Percentiles rank a stretch among this genome's conserved stretches.
Conservation (phyloP, 805 yeast genomes). For the Wickerhamia fluorescens region DNA sequence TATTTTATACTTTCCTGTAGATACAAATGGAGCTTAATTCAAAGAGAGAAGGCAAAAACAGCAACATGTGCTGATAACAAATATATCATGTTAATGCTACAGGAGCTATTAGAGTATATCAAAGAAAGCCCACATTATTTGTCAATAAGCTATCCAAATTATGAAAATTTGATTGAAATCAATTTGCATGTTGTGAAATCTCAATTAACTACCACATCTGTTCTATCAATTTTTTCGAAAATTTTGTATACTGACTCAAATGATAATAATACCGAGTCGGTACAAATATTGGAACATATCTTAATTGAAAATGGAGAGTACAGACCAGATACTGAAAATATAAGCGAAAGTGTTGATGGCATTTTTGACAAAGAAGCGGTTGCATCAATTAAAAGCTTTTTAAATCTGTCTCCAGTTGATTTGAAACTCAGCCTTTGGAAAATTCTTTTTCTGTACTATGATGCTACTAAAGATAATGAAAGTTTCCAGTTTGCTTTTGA, state of each 20-base stretch:
- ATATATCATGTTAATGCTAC: slow-evolving; percentile 17
- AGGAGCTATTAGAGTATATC: slow-evolving; percentile 10
- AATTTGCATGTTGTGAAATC: slow-evolving; percentile 43
- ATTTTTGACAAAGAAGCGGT: slow-evolving; percentile 16
- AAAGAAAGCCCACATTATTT: slow-evolving; percentile 6
- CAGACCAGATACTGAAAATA: neutral
- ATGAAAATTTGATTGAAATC: slow-evolving; percentile 50
- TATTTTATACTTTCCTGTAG: slow-evolving; percentile 9
- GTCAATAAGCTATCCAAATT: slow-evolving; percentile 48
- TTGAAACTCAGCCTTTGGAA: slow-evolving; percentile 73
- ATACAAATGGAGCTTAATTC: slow-evolving; percentile 30
- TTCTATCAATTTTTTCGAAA: slow-evolving; percentile 57
- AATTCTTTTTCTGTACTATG: slow-evolving; percentile 53
- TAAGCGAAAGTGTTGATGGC: slow-evolving; percentile 2
- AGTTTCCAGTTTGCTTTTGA: slow-evolving; percentile 46
- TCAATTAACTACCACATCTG: slow-evolving; percentile 65
- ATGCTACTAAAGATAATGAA: slow-evolving; percentile 14
- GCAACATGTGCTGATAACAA: slow-evolving; percentile 24
- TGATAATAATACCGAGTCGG: slow-evolving; percentile 26
- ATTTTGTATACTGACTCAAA: slow-evolving; percentile 33
- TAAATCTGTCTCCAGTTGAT: slow-evolving; percentile 56
- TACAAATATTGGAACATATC: slow-evolving; percentile 39
- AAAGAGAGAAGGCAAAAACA: slow-evolving; percentile 20
- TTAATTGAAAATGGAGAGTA: slow-evolving; percentile 14
- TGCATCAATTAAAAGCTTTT: slow-evolving; percentile 51